Evolutionary conservation across 2,329 filamentous ascomycete species (phyloP).

Genomic region (Cytospora piceae): DNA sequence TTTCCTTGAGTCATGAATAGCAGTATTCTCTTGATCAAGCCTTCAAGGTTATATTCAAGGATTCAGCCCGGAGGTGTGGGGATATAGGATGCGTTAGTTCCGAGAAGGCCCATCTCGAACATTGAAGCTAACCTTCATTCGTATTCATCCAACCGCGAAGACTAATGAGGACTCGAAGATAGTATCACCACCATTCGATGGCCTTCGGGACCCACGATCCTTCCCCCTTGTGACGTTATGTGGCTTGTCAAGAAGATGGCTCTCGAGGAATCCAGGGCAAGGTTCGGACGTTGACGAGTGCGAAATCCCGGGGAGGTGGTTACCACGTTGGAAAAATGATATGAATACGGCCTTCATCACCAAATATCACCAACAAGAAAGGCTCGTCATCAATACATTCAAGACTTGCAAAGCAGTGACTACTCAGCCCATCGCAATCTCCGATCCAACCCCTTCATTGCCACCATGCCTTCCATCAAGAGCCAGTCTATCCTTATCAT

Average conservation of each 20-base stretch:
- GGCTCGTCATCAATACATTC: neutral
- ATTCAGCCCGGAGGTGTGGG: neutral
- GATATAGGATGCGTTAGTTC: neutral
- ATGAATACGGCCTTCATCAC: neutral
- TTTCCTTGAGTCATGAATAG: too few relatives aligned
- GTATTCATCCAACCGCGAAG: neutral
- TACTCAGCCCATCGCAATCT: neutral
- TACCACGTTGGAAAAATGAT: neutral
- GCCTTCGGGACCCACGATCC: too few relatives aligned
- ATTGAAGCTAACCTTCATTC: conserved; percentile 15
- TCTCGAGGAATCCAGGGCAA: neutral
- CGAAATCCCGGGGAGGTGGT: too few relatives aligned
- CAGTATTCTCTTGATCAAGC: too few relatives aligned
- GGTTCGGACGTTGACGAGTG: too few relatives aligned
- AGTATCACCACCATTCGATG: neutral
- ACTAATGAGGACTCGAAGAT: neutral
- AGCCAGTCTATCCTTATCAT: conserved; percentile 20
- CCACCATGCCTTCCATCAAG: conserved; percentile 22
- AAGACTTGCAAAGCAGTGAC: neutral
- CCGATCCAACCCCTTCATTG: neutral
- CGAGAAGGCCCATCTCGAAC: neutral
- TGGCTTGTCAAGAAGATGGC: neutral
- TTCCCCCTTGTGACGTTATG: too few relatives aligned
- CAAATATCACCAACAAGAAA: neutral
- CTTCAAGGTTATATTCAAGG: neutral